Percentiles rank a stretch among this genome's conserved stretches.
Conservation (phyloP, 2,329 filamentous ascomycete genomes). For the Ophiocordyceps robertsii region DNA sequence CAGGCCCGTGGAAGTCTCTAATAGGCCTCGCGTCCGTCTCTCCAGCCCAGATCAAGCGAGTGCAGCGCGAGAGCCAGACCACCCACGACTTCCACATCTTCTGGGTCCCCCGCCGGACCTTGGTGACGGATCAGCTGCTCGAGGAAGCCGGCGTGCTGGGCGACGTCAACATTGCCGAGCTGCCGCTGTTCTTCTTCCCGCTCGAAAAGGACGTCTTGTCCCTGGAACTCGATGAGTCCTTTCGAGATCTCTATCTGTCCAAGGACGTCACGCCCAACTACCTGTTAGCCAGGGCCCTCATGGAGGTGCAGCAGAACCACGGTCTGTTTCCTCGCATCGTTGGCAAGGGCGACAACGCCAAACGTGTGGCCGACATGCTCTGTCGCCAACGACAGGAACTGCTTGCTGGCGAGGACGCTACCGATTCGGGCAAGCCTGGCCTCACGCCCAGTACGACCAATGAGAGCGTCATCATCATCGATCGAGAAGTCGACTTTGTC, state of each 20-base stretch:
- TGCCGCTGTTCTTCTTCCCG: constrained; percentile 81
- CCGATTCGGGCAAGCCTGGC: constrained; percentile 47
- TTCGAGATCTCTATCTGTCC: constrained; percentile 73
- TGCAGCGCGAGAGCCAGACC: constrained; percentile 75
- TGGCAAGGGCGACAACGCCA: constrained; percentile 91
- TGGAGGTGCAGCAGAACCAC: constrained; percentile 84
- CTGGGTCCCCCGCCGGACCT: constrained; percentile 84
- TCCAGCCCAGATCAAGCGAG: constrained; percentile 76
- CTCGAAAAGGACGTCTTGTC: constrained; percentile 86
- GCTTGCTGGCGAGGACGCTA: constrained; percentile 61
- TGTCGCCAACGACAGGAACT: constrained; percentile 86
- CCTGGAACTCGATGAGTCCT: constrained; percentile 76
- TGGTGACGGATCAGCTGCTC: constrained; percentile 80
- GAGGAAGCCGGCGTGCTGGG: constrained; percentile 89
- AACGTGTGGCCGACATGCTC: constrained; percentile 74
- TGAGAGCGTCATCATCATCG: constrained; percentile 87
- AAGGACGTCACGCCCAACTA: constrained; percentile 90
- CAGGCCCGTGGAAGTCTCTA: not conserved
- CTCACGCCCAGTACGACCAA: constrained; percentile 75
- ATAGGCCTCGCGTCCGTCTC: constrained; percentile 4
- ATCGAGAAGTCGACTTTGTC: constrained; percentile 87
- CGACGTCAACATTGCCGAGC: constrained; percentile 78
- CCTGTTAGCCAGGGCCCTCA: constrained; percentile 77
- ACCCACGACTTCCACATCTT: constrained; percentile 96
- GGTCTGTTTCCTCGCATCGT: constrained; percentile 90